Conservation (phyloP, 257 asterid genomes). For the Solanum arcanum region DNA sequence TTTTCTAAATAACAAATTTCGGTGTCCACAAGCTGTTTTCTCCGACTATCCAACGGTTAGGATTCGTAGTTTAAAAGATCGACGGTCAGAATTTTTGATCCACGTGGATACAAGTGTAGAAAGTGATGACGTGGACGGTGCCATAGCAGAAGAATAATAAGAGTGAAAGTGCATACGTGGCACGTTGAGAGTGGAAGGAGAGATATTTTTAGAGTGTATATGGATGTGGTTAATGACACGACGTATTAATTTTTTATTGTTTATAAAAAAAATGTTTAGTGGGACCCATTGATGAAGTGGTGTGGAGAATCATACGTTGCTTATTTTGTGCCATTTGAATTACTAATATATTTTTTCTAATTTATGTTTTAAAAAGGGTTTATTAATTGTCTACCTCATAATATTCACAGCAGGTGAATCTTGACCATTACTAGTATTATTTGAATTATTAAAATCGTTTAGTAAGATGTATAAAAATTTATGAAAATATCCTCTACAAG, state of each 20-base stretch:
- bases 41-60: conserved; percentile 3
- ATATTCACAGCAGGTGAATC: background rate
- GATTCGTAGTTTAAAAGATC: background rate
- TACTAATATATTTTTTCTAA: background rate
- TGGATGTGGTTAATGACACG: conserved; percentile 14
- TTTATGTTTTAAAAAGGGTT: background rate
- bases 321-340: conserved; percentile 11
- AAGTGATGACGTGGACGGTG: conserved; percentile 23
- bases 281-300: conserved; percentile 10
- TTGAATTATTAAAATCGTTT: background rate
- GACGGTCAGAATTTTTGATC: background rate
- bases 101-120: background rate
- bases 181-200: conserved; percentile 12
- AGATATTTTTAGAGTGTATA: conserved; percentile 4
- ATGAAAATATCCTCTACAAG: too few species aligned
- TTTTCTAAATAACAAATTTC: background rate
- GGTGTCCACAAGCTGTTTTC: conserved; percentile 22
- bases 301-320: conserved; percentile 5
- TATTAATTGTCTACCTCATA: background rate
- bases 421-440: background rate
- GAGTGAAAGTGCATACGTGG: conserved; percentile 10
- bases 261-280: background rate
- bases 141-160: conserved; percentile 10
- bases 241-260: background rate
- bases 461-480: background rate